A percentile compares a stretch with the other conserved stretches of the same genome.
These are phyloP conservation scores for Neurospora intermedia DNA, from an alignment of 495 filamentous ascomycete genomes.

Conservation along the genomic window DNA sequence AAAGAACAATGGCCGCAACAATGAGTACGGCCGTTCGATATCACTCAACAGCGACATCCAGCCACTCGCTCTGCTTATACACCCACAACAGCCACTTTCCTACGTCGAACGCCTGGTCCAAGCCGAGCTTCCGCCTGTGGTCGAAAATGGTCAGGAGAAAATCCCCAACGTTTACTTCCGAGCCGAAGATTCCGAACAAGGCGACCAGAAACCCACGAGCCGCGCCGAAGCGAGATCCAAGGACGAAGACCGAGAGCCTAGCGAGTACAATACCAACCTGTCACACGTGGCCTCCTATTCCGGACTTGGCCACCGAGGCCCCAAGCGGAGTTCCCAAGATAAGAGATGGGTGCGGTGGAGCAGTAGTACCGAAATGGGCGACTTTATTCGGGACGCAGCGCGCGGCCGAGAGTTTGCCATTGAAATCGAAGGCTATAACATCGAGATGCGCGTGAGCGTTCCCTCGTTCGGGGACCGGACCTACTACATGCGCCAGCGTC, in stretches of 20 bases:
- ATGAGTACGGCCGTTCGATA: slow-evolving; percentile 28
- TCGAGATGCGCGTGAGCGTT: slow-evolving; percentile 66
- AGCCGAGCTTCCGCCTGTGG: slow-evolving; percentile 70
- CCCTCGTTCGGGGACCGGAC: slow-evolving; percentile 85
- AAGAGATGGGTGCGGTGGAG: slow-evolving; percentile 81
- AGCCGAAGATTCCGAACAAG: slow-evolving; percentile 60
- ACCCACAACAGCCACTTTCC: slow-evolving; percentile 86
- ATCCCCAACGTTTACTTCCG: slow-evolving; percentile 69
- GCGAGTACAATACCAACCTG: slow-evolving; percentile 6
- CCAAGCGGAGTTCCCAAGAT: slow-evolving; percentile 26
- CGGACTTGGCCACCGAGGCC: slow-evolving; percentile 43
- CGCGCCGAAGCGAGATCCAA: slow-evolving; percentile 17
- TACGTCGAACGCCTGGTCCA: slow-evolving; percentile 88
- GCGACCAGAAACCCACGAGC: slow-evolving; percentile 32
- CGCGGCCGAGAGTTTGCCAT: slow-evolving; percentile 75
- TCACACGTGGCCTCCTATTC: slow-evolving; percentile 47
- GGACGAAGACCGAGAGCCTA: not conserved
- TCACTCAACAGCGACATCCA: slow-evolving; percentile 53
- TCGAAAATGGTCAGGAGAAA: slow-evolving; percentile 48
- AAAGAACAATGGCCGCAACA: slow-evolving; percentile 30
- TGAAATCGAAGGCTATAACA: slow-evolving; percentile 60
- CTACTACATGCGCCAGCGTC: slow-evolving; percentile 65
- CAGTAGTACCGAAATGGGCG: slow-evolving; percentile 77
- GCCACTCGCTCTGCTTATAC: slow-evolving; percentile 77
- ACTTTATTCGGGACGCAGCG: slow-evolving; percentile 89